Evolutionary conservation across 495 filamentous ascomycete genomes (phyloP).

Genomic region (Penicillium lividum): DNA sequence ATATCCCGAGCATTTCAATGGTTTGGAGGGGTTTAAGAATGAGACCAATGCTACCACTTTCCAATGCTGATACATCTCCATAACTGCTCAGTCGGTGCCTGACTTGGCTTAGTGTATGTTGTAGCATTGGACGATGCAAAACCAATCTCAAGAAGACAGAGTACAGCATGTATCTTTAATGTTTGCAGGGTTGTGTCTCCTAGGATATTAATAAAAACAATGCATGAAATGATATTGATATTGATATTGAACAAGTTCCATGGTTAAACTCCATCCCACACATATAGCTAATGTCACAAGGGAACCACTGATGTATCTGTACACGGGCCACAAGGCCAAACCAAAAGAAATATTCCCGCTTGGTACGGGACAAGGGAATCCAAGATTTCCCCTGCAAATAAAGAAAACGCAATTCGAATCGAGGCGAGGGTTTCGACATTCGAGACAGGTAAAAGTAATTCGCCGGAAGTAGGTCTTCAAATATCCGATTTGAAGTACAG

Average conservation of each 20-base stretch:
- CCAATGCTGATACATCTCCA: not conserved
- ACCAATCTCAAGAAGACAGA: not conserved
- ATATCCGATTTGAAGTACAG: not conserved
- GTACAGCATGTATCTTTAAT: conserved; percentile 4
- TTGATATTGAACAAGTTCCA: conserved; percentile 20
- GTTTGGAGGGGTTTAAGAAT: conserved; percentile 22
- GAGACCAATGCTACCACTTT: conserved; percentile 15
- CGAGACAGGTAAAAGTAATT: not conserved
- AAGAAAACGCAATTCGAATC: not conserved
- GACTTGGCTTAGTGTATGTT: conserved; percentile 1
- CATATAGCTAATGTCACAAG: conserved; percentile 28
- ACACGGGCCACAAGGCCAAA: conserved; percentile 26
- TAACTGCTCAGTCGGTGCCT: not conserved
- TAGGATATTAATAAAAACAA: conserved; percentile 2
- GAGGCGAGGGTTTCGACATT: not conserved
- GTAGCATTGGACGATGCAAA: not conserved
- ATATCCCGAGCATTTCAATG: conserved; percentile 22
- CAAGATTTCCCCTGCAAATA: not conserved
- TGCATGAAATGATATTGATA: conserved; percentile 17
- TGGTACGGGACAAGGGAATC: not conserved
- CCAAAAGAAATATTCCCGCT: conserved; percentile 8
- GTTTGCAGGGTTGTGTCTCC: not conserved
- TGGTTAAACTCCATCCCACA: conserved; percentile 31
- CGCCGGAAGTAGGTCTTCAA: conserved; percentile 9
- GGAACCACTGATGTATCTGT: conserved; percentile 32